A percentile compares a stretch with the other conserved stretches of the same genome.
These are phyloP conservation scores for Neurospora africana DNA, from an alignment of 495 filamentous ascomycete genomes.

Conservation along the genomic window DNA sequence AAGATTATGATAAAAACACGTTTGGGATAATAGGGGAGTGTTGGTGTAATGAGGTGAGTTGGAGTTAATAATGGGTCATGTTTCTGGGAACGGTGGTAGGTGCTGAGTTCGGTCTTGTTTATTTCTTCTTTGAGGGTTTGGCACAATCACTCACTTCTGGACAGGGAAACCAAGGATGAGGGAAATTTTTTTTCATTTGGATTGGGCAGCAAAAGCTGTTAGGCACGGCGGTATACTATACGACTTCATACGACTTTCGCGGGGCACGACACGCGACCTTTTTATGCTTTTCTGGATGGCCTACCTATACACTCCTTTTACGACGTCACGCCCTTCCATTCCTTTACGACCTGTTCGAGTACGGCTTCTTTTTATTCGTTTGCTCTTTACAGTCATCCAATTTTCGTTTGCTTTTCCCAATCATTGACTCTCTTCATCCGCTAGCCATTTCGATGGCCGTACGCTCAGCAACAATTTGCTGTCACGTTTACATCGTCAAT, in stretches of 20 bases:
- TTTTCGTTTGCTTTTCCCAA: not conserved
- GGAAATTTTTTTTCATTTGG: not conserved
- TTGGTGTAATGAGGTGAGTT: not conserved
- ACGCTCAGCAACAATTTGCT: not conserved
- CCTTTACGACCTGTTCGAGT: not conserved
- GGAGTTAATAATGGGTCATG: not conserved
- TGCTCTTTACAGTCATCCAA: not conserved
- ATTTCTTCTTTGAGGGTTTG: not conserved
- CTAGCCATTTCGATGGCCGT: not conserved
- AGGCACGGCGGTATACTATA: not conserved
- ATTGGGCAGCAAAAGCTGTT: not conserved
- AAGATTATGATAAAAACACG: not conserved
- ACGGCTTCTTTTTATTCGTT: not conserved
- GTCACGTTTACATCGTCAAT: too few relatives aligned
- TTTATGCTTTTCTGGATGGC: not conserved
- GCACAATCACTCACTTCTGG: not conserved
- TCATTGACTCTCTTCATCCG: not conserved
- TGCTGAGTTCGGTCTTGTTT: not conserved
- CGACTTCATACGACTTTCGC: not conserved
- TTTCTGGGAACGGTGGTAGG: not conserved
- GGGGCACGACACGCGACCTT: not conserved
- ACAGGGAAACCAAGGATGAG: not conserved
- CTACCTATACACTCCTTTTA: not conserved
- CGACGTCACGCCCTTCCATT: not conserved
- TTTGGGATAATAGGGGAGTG: not conserved